Base-by-base conservation (phyloP, 208 protist genomes). In the Acanthamoeba castellanii region DNA sequence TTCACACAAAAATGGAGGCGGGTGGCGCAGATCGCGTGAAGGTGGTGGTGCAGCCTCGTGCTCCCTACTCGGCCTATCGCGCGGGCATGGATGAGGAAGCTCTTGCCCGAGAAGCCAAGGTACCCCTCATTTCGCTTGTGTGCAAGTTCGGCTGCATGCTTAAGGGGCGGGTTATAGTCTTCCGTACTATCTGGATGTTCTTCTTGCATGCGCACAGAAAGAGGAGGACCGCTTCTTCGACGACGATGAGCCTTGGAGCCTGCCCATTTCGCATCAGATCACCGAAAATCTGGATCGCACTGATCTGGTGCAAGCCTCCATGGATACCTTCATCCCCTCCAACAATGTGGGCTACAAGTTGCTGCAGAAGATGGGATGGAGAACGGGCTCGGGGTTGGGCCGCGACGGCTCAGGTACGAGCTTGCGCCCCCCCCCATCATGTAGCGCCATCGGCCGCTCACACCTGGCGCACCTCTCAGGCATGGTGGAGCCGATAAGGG, bases 321-420 rank as follows among this genome's bases (percentile, higher is more conserved):
- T 90, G 89, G 89, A 94, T 1, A 47, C 37, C 34, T n/a, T 47
- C 37, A 92, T 95, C 18, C 22, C 72, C 20, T n/a, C 27, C 27
- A 70, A 25, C 32, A 95, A 95, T 87, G 45, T 95, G 27, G 92
- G 92, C 47, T 95, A 94, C 47, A 92, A 94, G 72, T 14, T 95
- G 9, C n/a, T 95, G 84, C 92, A 95, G 84, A 95, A 93, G 52
- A 95, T 95, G 92, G 92, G 92, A 16, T 95, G 92, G 92, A 95
- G 52, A 30, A 27, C 22, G 8, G 92, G 92, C 27, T n/a, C 47
- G 50, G 89, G 89, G n/a, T 84, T 93, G 66, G 89, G 89, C 22
- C 27, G 42, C 20, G 66, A 93, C 32, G 89, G 70, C 25, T 66
- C 89, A 70, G 89, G 89, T 93, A 93, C 70, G 13, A 7, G 11